These are phyloP conservation scores for Vitis rupestris DNA, from an alignment of 164 flowering plant species.

Conservation along the genomic window DNA sequence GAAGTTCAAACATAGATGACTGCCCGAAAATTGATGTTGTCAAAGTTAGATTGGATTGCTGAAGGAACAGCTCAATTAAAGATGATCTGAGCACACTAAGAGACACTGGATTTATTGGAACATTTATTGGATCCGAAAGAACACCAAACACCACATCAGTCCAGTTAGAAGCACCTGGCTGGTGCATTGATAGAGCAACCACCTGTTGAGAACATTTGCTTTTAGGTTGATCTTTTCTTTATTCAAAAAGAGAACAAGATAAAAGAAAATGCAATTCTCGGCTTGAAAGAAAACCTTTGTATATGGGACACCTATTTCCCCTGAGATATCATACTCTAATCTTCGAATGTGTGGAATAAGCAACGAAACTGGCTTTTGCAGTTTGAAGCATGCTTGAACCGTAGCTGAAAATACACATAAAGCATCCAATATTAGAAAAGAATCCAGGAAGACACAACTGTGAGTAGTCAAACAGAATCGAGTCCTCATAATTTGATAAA, in stretches of 20 bases:
- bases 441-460: not conserved
- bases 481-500: not conserved
- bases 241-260: slow-evolving; percentile 1
- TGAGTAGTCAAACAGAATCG: not conserved
- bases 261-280: not conserved
- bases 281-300: slow-evolving; percentile 42
- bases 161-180: slow-evolving; percentile 38
- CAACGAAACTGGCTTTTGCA: slow-evolving; percentile 51
- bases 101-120: slow-evolving; percentile 41
- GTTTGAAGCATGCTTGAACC: slow-evolving; percentile 57
- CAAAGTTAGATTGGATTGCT: slow-evolving; percentile 52
- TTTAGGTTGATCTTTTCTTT: not conserved
- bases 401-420: slow-evolving; percentile 42
- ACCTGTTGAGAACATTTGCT: slow-evolving; percentile 39
- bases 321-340: slow-evolving; percentile 61
- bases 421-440: not conserved
- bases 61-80: slow-evolving; percentile 56
- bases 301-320: slow-evolving; percentile 57
- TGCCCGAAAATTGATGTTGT: slow-evolving; percentile 58
- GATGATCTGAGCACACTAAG: slow-evolving; percentile 63
- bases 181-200: slow-evolving; percentile 62
- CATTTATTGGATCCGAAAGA: slow-evolving; percentile 57
- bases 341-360: slow-evolving; percentile 46
- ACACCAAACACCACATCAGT: slow-evolving; percentile 72
- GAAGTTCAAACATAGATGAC: slow-evolving; percentile 59